Evolutionary conservation across 148 eudicot genomes (phyloP), one percentile per base, ranked within the genome.

Genomic region (Polygonum aviculare): DNA sequence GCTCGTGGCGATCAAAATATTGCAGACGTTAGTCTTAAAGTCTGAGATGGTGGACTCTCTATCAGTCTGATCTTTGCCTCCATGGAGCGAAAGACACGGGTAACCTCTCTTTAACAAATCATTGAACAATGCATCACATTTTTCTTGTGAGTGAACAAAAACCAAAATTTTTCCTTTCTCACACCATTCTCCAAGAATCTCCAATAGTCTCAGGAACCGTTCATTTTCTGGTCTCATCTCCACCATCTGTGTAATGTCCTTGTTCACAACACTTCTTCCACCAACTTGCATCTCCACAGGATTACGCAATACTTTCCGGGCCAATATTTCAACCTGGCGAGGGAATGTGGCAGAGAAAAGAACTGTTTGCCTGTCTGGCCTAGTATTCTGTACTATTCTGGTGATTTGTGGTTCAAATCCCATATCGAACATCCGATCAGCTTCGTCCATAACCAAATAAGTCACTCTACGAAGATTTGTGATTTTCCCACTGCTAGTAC

Each of bases 321-420:
- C 96, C 88, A 91, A 79, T 69, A 88, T 81, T 76, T 91, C 97
- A 77, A 91, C 97, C 81, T 89, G 93, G 7, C 93, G 93, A 41
- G 97, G 97, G 74, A 91, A 91, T 59, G 97, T 91, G 41, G 97
- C 97, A 44, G 97, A 91, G 81, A 91, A 91, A 19, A 91, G 88
- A 38, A 91, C 97, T 54, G 97, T 91, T 84, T 91, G 97, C 44
- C 97, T 90, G 55, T 89, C 90, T 22, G 97, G 97, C 48, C 89
- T 83, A 52, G 89, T 91, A 45, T 91, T 91, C 80, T 91, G 97
- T 49, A 91, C 91, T 76, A 91, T 91, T 69, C 93, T 76, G 49
- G 93, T 89, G 59, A 91, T 91, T 82, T 91, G 97, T 70, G 97
- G 97, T 76, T 91, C 97, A 79, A 91, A 91, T 40, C 97, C 97